These are phyloP conservation scores for Artemisia tridentata DNA, from an alignment of 129 eudicot genomes.

Conservation along the genomic window DNA sequence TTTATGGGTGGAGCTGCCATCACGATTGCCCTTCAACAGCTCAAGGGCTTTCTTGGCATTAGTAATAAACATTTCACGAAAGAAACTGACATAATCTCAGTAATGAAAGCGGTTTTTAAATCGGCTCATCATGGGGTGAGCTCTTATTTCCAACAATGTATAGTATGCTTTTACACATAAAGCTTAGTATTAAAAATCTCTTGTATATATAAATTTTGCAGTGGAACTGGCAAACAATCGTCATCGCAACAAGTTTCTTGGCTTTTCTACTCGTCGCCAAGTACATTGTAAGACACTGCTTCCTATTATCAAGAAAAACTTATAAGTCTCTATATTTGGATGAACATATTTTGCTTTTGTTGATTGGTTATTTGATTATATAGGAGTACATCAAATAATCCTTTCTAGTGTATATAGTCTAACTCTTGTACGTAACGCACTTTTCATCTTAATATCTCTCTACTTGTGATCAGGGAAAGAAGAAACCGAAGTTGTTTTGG, in stretches of 20 bases:
- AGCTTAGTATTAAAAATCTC: neutral
- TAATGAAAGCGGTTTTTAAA: constrained; percentile 55
- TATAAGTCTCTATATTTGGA: too few relatives aligned
- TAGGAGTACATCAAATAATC: too few relatives aligned
- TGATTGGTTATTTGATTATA: too few relatives aligned
- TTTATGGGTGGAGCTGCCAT: constrained; percentile 92
- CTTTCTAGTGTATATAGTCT: too few relatives aligned
- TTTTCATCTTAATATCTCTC: neutral
- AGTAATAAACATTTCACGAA: constrained; percentile 52
- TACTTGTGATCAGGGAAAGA: constrained; percentile 60
- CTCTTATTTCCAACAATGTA: neutral
- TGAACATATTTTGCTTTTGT: too few relatives aligned
- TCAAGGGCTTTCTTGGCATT: constrained; percentile 82
- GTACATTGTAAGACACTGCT: constrained; percentile 53
- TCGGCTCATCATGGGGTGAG: constrained; percentile 69
- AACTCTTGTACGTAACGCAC: neutral
- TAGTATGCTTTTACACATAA: neutral
- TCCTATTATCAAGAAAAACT: neutral
- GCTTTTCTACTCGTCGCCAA: constrained; percentile 65
- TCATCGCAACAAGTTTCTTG: constrained; percentile 65
- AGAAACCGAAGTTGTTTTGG: constrained; percentile 85
- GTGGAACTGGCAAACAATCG: constrained; percentile 95
- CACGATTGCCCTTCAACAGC: constrained; percentile 86
- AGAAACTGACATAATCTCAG: constrained; percentile 64
- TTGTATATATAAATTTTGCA: constrained; percentile 26